These are phyloP conservation scores for Macrolepiota fuliginosa DNA, from an alignment of 768 basidiomycete species.

Conservation along the genomic window DNA sequence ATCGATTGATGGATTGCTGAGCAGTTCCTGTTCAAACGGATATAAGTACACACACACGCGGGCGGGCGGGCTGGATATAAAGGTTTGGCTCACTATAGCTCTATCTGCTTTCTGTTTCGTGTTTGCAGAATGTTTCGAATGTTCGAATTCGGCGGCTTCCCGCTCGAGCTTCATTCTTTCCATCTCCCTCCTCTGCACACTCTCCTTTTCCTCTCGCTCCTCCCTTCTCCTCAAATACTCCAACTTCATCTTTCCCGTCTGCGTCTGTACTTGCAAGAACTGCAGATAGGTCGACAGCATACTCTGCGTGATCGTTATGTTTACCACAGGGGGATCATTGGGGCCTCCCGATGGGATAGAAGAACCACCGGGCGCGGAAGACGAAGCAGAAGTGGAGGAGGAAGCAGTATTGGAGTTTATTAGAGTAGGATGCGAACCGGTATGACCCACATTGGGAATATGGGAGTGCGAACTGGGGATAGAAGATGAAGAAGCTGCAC, in stretches of 20 bases:
- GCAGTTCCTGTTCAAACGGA: conserved; percentile 40
- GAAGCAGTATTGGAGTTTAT: conserved; percentile 13
- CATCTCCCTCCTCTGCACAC: conserved; percentile 44
- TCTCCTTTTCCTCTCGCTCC: conserved; percentile 67
- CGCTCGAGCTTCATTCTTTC: conserved; percentile 54
- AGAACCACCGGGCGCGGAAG: conserved; percentile 13
- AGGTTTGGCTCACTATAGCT: conserved; percentile 47
- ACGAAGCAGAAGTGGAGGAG: conserved; percentile 5
- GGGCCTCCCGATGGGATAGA: conserved; percentile 16
- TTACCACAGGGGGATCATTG: conserved; percentile 21
- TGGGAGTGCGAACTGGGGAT: conserved; percentile 3
- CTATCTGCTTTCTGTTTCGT: conserved; percentile 62
- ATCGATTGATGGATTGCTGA: conserved; percentile 58
- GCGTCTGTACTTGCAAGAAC: conserved; percentile 63
- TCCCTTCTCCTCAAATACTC: conserved; percentile 67
- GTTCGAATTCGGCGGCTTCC: conserved; percentile 56
- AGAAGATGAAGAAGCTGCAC: conserved; percentile 4
- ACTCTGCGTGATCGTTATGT: conserved; percentile 53
- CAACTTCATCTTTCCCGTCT: conserved; percentile 67
- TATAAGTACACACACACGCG: conserved; percentile 8
- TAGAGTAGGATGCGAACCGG: conserved; percentile 8
- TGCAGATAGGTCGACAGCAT: conserved; percentile 58
- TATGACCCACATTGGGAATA: conserved; percentile 11
- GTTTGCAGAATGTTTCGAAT: conserved; percentile 45
- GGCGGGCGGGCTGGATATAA: not conserved